These are phyloP conservation scores for Bacterosira constricta DNA, from an alignment of 108 stramenopile genomes.

Conservation along the genomic window DNA sequence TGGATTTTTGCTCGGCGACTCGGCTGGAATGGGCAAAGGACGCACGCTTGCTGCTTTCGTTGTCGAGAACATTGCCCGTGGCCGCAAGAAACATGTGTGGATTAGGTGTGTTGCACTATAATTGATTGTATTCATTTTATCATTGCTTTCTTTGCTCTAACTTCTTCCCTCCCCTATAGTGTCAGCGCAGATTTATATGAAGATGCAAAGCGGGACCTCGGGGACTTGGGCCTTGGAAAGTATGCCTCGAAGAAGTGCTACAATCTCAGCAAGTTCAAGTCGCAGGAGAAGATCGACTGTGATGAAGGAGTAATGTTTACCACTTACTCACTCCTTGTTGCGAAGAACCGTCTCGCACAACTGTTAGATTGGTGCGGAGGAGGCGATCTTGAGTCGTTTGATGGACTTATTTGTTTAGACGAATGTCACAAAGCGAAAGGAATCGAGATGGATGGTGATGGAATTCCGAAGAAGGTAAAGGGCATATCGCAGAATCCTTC, in stretches of 20 bases:
- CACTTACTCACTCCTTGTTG: conserved; percentile 45
- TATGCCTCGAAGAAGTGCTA: conserved; percentile 31
- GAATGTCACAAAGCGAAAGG: conserved; percentile 74
- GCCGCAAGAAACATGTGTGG: conserved; percentile 50
- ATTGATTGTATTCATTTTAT: no score
- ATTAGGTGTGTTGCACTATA: no score
- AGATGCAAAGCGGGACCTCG: conserved; percentile 55
- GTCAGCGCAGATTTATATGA: no score
- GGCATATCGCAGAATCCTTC: no score
- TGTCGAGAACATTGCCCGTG: conserved; percentile 45
- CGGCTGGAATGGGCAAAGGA: conserved; percentile 77
- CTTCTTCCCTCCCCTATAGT: no score
- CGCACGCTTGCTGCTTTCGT: conserved; percentile 54
- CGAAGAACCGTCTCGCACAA: no score
- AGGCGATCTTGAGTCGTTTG: no score
- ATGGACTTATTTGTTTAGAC: conserved; percentile 61
- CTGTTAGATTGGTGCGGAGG: no score
- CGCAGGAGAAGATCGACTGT: conserved; percentile 3
- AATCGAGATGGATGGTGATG: conserved; percentile 38
- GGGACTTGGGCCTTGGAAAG: conserved; percentile 23
- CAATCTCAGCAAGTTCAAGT: conserved; percentile 33
- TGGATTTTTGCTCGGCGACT: conserved; percentile 83
- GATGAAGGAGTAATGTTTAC: conserved; percentile 45
- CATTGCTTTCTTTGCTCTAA: no score
- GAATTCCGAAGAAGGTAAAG: conserved; percentile 36